phyloP scores from a whole-genome alignment of 2,329 filamentous ascomycete genomes.

The Aspergillus hiratsukae region DNA sequence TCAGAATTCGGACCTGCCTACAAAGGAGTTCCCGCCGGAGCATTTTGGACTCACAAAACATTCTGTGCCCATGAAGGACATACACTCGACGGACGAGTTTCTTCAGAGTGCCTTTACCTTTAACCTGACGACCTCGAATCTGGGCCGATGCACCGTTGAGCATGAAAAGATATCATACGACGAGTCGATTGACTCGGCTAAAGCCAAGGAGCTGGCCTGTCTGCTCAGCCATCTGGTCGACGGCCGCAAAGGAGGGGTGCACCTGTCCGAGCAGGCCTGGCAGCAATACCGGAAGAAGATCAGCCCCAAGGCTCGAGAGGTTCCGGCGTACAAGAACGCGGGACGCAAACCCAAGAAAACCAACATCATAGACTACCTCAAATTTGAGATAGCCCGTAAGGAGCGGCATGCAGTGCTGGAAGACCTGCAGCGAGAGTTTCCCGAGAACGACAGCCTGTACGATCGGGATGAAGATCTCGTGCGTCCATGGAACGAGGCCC shows the following conservation, averaged over 20 bases:
- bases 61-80: slow-evolving; percentile 36
- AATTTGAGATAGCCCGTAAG: slow-evolving; percentile 36
- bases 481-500: slow-evolving; percentile 26
- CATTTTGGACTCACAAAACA: slow-evolving; percentile 48
- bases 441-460: slow-evolving; percentile 11
- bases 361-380: slow-evolving; percentile 44
- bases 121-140: slow-evolving; percentile 41
- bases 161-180: slow-evolving; percentile 53
- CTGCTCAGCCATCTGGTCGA: slow-evolving; percentile 46
- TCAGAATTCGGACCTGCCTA: slow-evolving; percentile 47
- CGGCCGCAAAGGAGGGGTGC: slow-evolving; percentile 42
- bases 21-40: slow-evolving; percentile 29
- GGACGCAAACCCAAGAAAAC: slow-evolving; percentile 17
- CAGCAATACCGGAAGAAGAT: slow-evolving; percentile 29
- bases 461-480: slow-evolving; percentile 34
- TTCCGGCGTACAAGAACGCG: slow-evolving; percentile 38
- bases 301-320: slow-evolving; percentile 21
- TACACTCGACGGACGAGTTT: slow-evolving; percentile 37
- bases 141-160: slow-evolving; percentile 51
- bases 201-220: slow-evolving; percentile 36
- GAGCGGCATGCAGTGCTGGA: slow-evolving; percentile 27
- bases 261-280: slow-evolving; percentile 39
- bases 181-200: slow-evolving; percentile 35
- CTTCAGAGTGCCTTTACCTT: slow-evolving; percentile 46
- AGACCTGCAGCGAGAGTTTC: slow-evolving; percentile 27